Conservation (phyloP, 257 asterid genomes). For the Solanum tarapatanum region DNA sequence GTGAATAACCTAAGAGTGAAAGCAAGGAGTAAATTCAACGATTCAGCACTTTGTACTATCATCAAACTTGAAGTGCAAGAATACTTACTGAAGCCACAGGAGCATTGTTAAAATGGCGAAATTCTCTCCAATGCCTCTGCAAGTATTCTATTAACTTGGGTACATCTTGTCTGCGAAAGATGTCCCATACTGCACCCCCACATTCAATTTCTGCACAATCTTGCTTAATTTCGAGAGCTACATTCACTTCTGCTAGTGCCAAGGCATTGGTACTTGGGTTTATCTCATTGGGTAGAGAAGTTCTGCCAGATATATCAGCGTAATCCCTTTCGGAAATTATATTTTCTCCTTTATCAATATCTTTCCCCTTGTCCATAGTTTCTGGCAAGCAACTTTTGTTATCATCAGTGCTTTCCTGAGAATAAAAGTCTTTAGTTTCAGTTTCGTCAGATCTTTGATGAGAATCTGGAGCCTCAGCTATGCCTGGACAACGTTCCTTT, state of each 20-base stretch:
- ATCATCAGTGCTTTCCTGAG: neutral
- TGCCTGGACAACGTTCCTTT: conserved; percentile 2
- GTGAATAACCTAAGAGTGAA: conserved; percentile 24
- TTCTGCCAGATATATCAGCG: neutral
- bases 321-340: neutral
- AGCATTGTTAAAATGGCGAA: conserved; percentile 13
- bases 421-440: neutral
- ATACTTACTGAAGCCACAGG: conserved; percentile 20
- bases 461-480: neutral
- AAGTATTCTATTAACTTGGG: conserved; percentile 32
- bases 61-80: neutral
- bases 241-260: conserved; percentile 1
- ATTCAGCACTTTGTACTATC: neutral
- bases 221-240: conserved; percentile 2
- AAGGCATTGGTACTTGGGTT: neutral
- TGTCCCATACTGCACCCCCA: conserved; percentile 43
- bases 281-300: neutral
- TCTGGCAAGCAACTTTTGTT: neutral
- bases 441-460: conserved; percentile 2
- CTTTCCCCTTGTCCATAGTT: neutral
- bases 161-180: conserved; percentile 40
- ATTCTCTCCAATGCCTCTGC: conserved; percentile 25
- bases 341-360: neutral
- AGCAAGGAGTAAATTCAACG: neutral
- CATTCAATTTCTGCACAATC: neutral